phyloP scores from a whole-genome alignment of 352 stramenopile genomes.

The Elongisporangium undulatum region DNA sequence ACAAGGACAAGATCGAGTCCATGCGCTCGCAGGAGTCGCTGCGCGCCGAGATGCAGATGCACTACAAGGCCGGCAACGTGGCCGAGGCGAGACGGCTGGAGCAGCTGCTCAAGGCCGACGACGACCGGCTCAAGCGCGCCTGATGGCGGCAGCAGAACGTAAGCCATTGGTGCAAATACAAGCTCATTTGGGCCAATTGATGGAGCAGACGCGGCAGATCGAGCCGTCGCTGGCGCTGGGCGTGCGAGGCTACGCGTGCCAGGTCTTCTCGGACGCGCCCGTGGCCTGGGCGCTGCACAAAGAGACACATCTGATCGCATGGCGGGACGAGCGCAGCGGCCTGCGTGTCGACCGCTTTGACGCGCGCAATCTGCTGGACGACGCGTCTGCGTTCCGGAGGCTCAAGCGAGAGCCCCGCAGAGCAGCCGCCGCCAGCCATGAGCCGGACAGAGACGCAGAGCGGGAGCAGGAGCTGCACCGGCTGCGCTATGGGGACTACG shows the following conservation, averaged over 20 bases:
- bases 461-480: slow-evolving; percentile 24
- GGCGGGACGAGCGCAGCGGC: slow-evolving; percentile 24
- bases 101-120: slow-evolving; percentile 58
- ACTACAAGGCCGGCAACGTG: slow-evolving; percentile 89
- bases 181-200: not conserved
- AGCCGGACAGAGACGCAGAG: not conserved
- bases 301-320: slow-evolving; percentile 53
- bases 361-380: slow-evolving; percentile 53
- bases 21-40: slow-evolving; percentile 86
- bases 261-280: slow-evolving; percentile 43
- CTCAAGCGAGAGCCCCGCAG: slow-evolving; percentile 16
- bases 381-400: slow-evolving; percentile 38
- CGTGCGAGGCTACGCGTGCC: slow-evolving; percentile 41
- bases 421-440: not conserved
- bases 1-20: slow-evolving; percentile 80
- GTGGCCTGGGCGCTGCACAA: slow-evolving; percentile 44
- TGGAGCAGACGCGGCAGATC: not conserved
- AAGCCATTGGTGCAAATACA: slow-evolving; percentile 8
- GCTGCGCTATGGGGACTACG: slow-evolving; percentile 44
- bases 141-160: not conserved
- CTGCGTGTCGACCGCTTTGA: slow-evolving; percentile 59
- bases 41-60: slow-evolving; percentile 84
- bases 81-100: slow-evolving; percentile 81
- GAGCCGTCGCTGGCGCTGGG: slow-evolving; percentile 29
- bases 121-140: slow-evolving; percentile 30